These are phyloP conservation scores for Naganishia onofrii DNA, from an alignment of 768 basidiomycete genomes.

Conservation along the genomic window DNA sequence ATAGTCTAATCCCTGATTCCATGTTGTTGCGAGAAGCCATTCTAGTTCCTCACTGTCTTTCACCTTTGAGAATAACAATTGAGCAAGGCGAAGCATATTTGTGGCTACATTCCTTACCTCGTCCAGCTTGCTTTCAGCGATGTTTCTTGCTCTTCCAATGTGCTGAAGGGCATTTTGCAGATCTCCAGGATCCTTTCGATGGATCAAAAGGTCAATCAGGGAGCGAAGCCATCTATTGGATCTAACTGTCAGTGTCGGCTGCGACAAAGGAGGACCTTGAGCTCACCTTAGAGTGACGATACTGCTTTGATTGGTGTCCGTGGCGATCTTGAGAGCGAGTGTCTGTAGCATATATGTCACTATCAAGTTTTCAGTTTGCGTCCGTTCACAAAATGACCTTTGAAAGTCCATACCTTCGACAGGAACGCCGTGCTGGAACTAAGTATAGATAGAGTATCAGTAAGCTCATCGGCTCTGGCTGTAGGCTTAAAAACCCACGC, in stretches of 20 bases:
- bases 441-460: background rate
- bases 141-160: background rate
- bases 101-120: background rate
- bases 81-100: background rate
- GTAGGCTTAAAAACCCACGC: background rate
- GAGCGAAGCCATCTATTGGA: constrained; percentile 1
- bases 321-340: constrained; percentile 4
- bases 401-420: background rate
- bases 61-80: background rate
- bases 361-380: background rate
- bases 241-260: too few species aligned
- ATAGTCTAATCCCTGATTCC: constrained; percentile 19
- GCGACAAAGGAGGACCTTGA: background rate
- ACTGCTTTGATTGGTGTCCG: background rate
- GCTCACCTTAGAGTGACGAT: background rate
- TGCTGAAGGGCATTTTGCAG: background rate
- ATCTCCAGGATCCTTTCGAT: constrained; percentile 12
- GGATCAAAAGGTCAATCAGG: constrained; percentile 14
- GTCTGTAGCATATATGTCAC: constrained; percentile 4
- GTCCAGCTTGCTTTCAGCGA: background rate
- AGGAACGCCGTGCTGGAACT: constrained; percentile 6
- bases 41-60: background rate
- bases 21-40: constrained; percentile 15
- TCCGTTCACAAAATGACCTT: too few species aligned
- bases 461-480: background rate